These are phyloP conservation scores for Clathrospora elynae DNA, from an alignment of 2,329 filamentous ascomycete genomes.

Conservation along the genomic window DNA sequence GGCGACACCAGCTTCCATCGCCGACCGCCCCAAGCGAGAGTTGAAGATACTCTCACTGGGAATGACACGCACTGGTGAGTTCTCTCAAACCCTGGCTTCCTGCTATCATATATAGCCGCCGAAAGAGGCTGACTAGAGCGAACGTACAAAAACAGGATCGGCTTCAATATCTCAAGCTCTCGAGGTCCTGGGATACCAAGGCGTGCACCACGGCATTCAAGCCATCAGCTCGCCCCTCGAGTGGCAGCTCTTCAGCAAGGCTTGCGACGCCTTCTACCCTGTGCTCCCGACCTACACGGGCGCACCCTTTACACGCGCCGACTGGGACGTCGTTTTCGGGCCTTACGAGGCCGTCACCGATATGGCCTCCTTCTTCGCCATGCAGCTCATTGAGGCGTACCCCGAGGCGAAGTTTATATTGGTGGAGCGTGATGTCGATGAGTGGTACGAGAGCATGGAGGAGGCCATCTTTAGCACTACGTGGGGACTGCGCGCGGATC, in stretches of 20 bases:
- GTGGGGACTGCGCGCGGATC: slow-evolving; percentile 6
- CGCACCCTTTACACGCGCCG: slow-evolving; percentile 35
- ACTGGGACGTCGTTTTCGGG: slow-evolving; percentile 55
- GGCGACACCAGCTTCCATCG: neutral
- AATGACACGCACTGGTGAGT: slow-evolving; percentile 10
- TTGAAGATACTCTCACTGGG: slow-evolving; percentile 8
- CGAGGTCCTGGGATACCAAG: slow-evolving; percentile 8
- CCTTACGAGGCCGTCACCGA: slow-evolving; percentile 45
- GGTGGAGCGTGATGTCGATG: slow-evolving; percentile 27
- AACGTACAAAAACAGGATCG: slow-evolving; percentile 4
- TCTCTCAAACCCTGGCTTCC: neutral
- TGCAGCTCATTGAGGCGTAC: slow-evolving; percentile 32
- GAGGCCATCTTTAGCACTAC: slow-evolving; percentile 17
- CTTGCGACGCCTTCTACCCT: slow-evolving; percentile 8
- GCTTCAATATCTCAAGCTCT: slow-evolving; percentile 11
- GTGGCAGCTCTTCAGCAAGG: slow-evolving; percentile 6
- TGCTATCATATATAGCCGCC: neutral
- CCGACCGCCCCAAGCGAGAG: slow-evolving; percentile 5
- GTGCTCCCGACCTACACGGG: slow-evolving; percentile 7
- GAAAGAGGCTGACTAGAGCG: neutral
- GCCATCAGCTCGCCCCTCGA: slow-evolving; percentile 8
- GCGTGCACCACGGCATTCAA: slow-evolving; percentile 10
- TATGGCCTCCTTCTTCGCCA: slow-evolving; percentile 25
- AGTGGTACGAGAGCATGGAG: slow-evolving; percentile 29
- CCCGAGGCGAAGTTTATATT: slow-evolving; percentile 37